A percentile compares a stretch with the other conserved stretches of the same genome.
phyloP scores from a whole-genome alignment of 306 rosid species.

The Pterocarpus santalinus region DNA sequence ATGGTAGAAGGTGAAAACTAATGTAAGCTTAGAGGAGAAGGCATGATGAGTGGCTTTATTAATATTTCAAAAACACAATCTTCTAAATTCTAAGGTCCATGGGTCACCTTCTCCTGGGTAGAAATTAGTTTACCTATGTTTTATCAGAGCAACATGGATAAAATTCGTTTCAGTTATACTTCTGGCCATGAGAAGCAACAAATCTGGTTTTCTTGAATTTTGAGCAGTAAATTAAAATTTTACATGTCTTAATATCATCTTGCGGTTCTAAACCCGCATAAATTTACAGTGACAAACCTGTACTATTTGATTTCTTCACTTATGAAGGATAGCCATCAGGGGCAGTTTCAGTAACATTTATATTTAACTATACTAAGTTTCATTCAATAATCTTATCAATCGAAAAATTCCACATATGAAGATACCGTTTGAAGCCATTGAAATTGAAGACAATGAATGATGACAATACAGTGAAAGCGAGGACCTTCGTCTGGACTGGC shows the following conservation, averaged over 20 bases:
- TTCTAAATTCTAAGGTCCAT: background rate
- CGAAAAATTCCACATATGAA: background rate
- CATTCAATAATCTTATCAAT: background rate
- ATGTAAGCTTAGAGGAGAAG: background rate
- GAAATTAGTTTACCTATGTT: background rate
- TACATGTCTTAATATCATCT: background rate
- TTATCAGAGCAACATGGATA: background rate
- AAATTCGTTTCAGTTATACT: background rate
- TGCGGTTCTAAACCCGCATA: background rate
- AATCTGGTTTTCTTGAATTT: background rate
- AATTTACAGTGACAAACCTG: background rate
- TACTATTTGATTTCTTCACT: background rate
- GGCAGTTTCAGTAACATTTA: background rate
- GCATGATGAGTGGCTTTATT: background rate
- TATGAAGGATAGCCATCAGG: background rate
- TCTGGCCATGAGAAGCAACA: background rate
- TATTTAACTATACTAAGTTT: background rate
- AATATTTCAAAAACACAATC: background rate
- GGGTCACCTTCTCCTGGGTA: background rate
- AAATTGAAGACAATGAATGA: slow-evolving; percentile 18
- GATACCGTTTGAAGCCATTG: background rate
- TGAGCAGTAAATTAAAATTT: too few relatives aligned
- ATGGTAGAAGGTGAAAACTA: background rate
- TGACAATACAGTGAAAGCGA: slow-evolving; percentile 19
- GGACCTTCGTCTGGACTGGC: slow-evolving; percentile 15